Evolutionary conservation across 805 yeast genomes (phyloP).

Genomic region (Henningerozyma blattae): DNA sequence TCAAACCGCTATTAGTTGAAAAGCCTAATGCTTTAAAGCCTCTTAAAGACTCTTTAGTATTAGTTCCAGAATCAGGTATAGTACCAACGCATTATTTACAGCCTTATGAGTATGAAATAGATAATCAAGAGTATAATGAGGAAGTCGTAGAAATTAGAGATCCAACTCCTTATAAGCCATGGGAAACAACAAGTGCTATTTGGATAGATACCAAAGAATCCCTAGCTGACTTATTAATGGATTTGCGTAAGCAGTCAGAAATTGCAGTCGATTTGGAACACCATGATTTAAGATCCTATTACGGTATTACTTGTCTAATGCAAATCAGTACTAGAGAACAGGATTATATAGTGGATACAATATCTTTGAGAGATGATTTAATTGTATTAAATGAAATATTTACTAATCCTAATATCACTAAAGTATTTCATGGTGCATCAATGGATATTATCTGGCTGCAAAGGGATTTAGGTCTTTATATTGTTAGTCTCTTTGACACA

Average conservation of each 20-base stretch:
- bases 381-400: constrained; percentile 58
- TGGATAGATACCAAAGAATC: constrained; percentile 59
- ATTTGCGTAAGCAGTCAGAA: constrained; percentile 39
- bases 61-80: constrained; percentile 28
- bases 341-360: constrained; percentile 82
- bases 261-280: constrained; percentile 94
- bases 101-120: constrained; percentile 73
- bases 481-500: constrained; percentile 87
- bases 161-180: constrained; percentile 44
- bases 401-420: constrained; percentile 67
- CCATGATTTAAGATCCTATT: constrained; percentile 82
- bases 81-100: constrained; percentile 56
- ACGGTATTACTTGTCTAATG: constrained; percentile 87
- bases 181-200: constrained; percentile 51
- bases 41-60: constrained; percentile 37
- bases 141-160: constrained; percentile 33
- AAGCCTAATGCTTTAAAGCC: constrained; percentile 64
- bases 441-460: constrained; percentile 98
- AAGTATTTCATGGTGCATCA: constrained; percentile 91
- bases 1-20: constrained; percentile 54
- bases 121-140: constrained; percentile 55
- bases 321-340: constrained; percentile 74
- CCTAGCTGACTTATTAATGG: constrained; percentile 41
- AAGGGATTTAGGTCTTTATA: constrained; percentile 82
- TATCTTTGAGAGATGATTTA: constrained; percentile 64